A percentile compares a stretch with the other conserved stretches of the same genome.
Evolutionary conservation across 2,329 filamentous ascomycete species (phyloP).

Genomic region (Cephalotrichum gorgonifer): DNA sequence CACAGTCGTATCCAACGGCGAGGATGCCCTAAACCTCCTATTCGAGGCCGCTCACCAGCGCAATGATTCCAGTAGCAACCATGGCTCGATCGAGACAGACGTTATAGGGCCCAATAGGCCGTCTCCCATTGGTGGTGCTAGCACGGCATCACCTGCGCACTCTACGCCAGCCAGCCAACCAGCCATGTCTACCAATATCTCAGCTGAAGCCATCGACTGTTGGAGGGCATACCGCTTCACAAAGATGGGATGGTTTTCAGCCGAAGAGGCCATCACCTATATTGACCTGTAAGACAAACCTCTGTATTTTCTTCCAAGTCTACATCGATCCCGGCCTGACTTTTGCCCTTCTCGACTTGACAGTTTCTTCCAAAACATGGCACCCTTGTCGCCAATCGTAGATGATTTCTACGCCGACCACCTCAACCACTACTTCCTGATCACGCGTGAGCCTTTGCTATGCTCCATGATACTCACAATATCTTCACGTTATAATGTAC

Average conservation of each 20-base stretch:
- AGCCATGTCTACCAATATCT: not conserved
- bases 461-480: too few relatives aligned
- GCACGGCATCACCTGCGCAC: too few relatives aligned
- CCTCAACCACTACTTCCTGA: too few relatives aligned
- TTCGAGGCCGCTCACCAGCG: slow-evolving; percentile 29
- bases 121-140: too few relatives aligned
- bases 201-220: not conserved
- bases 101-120: not conserved
- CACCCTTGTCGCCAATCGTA: too few relatives aligned
- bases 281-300: slow-evolving; percentile 39
- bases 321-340: too few relatives aligned
- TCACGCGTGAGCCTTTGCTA: too few relatives aligned
- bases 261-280: slow-evolving; percentile 40
- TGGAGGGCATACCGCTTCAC: slow-evolving; percentile 30
- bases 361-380: too few relatives aligned
- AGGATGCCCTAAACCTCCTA: slow-evolving; percentile 40
- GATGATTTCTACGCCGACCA: too few relatives aligned
- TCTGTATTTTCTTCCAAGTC: too few relatives aligned
- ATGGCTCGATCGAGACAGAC: not conserved
- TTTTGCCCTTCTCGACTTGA: too few relatives aligned
- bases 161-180: not conserved
- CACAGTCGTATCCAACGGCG: slow-evolving; percentile 40
- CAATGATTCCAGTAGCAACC: not conserved
- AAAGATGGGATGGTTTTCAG: slow-evolving; percentile 44
- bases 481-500: too few relatives aligned